Evolutionary conservation across 2,329 filamentous ascomycete genomes (phyloP).

Genomic region (Beauveria sp.): DNA sequence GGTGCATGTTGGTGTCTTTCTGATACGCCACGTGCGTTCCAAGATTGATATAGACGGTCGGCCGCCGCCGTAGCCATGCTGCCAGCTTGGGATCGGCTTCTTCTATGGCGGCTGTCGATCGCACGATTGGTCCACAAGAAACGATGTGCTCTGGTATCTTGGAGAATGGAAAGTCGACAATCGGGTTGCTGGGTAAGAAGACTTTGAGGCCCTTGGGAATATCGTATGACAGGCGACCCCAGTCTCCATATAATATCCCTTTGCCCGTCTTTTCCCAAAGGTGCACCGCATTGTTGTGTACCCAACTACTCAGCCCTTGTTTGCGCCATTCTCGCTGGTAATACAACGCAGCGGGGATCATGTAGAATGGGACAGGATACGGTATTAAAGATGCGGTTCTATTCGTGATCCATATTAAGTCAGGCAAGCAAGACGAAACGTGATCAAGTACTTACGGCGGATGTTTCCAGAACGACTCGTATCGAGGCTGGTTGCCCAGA

Average conservation of each 20-base stretch:
- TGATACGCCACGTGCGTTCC: conserved; percentile 30
- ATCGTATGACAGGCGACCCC: not conserved
- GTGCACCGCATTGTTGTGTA: not conserved
- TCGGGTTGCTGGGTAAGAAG: conserved; percentile 9
- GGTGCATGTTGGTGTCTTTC: conserved; percentile 17
- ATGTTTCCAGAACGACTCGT: conserved; percentile 7
- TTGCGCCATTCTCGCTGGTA: not conserved
- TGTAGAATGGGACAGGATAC: not conserved
- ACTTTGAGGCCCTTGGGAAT: not conserved
- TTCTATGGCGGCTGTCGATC: conserved; percentile 27
- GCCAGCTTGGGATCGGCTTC: conserved; percentile 35
- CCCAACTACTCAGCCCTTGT: not conserved
- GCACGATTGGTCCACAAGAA: conserved; percentile 37
- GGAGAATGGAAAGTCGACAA: conserved; percentile 26
- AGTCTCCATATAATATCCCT: not conserved
- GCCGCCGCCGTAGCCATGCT: conserved; percentile 31
- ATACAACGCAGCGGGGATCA: not conserved
- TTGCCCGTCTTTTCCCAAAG: not conserved
- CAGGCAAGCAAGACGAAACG: too few species aligned
- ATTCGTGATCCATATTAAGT: too few species aligned
- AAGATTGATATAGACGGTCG: conserved; percentile 41
- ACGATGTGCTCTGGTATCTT: conserved; percentile 25
- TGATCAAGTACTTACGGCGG: not conserved
- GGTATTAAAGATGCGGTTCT: conserved; percentile 1
- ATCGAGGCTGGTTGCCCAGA: not conserved